Percentiles rank a stretch among this genome's conserved stretches.
Conservation (phyloP, 306 rosid species). For the Sicyos edulis region DNA sequence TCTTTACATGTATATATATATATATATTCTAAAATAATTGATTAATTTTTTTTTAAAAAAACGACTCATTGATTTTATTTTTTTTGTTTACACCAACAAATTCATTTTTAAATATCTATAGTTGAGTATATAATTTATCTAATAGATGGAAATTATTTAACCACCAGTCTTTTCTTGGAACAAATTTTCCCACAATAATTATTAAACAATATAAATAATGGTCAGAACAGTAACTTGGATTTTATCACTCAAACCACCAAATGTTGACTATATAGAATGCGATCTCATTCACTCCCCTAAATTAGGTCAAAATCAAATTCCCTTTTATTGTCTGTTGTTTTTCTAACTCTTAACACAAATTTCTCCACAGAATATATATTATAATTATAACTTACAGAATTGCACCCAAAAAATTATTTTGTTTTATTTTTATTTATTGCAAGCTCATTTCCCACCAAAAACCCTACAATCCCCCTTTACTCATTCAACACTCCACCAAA, state of each 20-base stretch:
- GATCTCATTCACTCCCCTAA: conserved; percentile 19
- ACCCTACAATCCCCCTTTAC: conserved; percentile 11
- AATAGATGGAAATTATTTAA: neutral
- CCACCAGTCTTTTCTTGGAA: neutral
- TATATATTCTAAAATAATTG: too few species aligned
- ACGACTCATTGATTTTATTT: too few species aligned
- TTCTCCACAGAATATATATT: neutral
- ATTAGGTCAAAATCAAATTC: conserved; percentile 7
- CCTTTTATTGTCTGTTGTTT: conserved; percentile 14
- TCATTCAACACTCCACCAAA: conserved; percentile 11
- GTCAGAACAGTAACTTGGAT: conserved; percentile 9
- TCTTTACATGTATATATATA: too few species aligned
- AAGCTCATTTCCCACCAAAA: neutral
- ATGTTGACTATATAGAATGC: neutral
- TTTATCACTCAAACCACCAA: conserved; percentile 11
- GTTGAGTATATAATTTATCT: neutral
- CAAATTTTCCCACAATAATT: neutral
- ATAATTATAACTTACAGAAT: neutral
- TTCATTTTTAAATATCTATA: too few species aligned
- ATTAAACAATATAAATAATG: neutral
- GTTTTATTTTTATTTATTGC: neutral
- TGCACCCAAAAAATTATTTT: neutral
- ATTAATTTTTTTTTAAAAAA: too few species aligned
- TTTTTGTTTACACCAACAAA: too few species aligned
- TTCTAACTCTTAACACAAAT: conserved; percentile 12